Evolutionary conservation across 805 yeast species (phyloP).

Genomic region (Grigorovia transvaalensis): DNA sequence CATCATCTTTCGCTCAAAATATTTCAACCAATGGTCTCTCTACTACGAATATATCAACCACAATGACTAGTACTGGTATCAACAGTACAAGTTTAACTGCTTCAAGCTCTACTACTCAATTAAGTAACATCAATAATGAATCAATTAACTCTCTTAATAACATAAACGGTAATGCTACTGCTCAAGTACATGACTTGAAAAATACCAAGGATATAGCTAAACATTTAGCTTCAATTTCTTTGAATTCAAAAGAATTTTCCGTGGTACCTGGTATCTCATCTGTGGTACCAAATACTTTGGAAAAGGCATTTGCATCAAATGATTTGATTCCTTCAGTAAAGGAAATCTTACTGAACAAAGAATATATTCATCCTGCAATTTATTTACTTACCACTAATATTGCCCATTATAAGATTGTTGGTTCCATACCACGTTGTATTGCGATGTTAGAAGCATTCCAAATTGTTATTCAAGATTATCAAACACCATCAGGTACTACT

Average conservation of each 20-base stretch:
- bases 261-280: conserved; percentile 32
- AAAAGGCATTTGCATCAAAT: conserved; percentile 18
- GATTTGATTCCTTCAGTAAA: conserved; percentile 24
- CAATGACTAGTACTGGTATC: background rate
- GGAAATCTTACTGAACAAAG: conserved; percentile 25
- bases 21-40: background rate
- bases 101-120: conserved; percentile 1
- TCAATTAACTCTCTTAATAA: background rate
- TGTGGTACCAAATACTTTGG: conserved; percentile 36
- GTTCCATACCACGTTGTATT: conserved; percentile 76
- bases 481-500: conserved; percentile 77
- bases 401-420: conserved; percentile 78
- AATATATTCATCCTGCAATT: conserved; percentile 79
- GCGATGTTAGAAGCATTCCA: conserved; percentile 81
- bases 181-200: conserved; percentile 4
- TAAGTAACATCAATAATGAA: background rate
- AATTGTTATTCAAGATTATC: conserved; percentile 65
- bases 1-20: conserved; percentile 11
- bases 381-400: conserved; percentile 67
- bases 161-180: background rate
- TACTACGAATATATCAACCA: background rate
- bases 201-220: conserved; percentile 15
- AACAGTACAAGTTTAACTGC: background rate
- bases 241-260: conserved; percentile 21
- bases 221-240: conserved; percentile 18